These are phyloP conservation scores for Quercus variabilis DNA, from an alignment of 306 rosid genomes.

Conservation along the genomic window DNA sequence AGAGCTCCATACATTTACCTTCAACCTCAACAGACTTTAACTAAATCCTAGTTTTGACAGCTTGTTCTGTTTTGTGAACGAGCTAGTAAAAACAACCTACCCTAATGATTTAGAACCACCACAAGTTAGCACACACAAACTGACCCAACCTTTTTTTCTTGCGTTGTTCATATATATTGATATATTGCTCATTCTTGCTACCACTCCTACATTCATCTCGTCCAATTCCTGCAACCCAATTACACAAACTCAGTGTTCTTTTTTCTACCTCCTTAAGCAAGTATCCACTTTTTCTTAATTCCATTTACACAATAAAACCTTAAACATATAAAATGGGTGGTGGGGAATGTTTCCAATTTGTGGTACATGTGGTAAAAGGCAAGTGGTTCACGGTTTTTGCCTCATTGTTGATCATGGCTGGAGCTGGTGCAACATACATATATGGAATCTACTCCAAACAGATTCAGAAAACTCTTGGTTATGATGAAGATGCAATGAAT, in stretches of 20 bases:
- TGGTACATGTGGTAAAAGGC: slow-evolving; percentile 20
- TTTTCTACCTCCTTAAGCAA: too few relatives aligned
- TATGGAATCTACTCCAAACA: slow-evolving; percentile 33
- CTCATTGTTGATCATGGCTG: slow-evolving; percentile 46
- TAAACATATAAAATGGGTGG: neutral
- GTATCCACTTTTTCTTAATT: neutral
- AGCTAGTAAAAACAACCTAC: neutral
- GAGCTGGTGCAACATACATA: slow-evolving; percentile 43
- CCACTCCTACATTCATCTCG: neutral
- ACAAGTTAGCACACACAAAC: neutral
- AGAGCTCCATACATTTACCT: neutral
- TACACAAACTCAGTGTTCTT: too few relatives aligned
- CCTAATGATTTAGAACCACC: neutral
- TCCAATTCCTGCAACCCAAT: too few relatives aligned
- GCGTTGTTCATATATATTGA: neutral
- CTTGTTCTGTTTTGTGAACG: neutral
- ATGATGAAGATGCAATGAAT: slow-evolving; percentile 34
- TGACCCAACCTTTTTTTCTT: neutral
- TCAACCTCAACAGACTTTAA: neutral
- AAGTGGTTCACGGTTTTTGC: slow-evolving; percentile 51
- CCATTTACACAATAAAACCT: neutral
- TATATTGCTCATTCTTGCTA: neutral
- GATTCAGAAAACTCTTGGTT: slow-evolving; percentile 37
- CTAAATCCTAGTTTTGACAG: neutral
- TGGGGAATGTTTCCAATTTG: neutral